Evolutionary conservation across 2,329 filamentous ascomycete genomes (phyloP).

Genomic region (Xylaria sp.): DNA sequence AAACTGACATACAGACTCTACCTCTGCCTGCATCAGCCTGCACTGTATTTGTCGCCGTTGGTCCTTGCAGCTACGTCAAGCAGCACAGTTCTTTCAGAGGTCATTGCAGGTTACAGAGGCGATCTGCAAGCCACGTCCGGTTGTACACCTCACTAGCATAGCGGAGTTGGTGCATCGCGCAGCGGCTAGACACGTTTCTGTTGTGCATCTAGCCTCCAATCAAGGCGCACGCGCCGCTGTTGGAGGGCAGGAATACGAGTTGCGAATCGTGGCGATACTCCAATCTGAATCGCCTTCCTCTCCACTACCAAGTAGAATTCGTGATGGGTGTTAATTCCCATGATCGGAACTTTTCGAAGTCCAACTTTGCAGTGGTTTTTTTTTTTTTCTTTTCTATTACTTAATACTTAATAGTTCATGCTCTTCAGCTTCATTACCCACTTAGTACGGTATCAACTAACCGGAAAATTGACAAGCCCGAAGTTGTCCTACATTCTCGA

Average conservation of each 20-base stretch:
- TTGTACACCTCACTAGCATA: conserved; percentile 15
- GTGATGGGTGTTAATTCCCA: background rate
- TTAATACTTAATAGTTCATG: background rate
- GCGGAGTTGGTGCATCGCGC: conserved; percentile 9
- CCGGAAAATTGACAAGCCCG: too few relatives aligned
- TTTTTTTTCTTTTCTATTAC: too few relatives aligned
- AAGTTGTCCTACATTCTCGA: background rate
- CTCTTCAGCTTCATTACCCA: background rate
- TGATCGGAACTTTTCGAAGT: background rate
- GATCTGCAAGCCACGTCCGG: conserved; percentile 4
- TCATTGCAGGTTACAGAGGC: conserved; percentile 3
- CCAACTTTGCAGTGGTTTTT: background rate
- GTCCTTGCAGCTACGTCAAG: background rate
- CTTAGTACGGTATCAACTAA: background rate
- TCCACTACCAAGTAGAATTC: conserved; percentile 11
- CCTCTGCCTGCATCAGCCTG: background rate
- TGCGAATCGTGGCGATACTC: conserved; percentile 6
- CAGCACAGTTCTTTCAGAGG: background rate
- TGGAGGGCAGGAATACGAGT: conserved; percentile 29
- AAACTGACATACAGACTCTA: background rate
- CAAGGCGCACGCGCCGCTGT: background rate
- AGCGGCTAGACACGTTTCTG: conserved; percentile 1
- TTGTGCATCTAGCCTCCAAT: conserved; percentile 5
- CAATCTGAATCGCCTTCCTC: conserved; percentile 9
- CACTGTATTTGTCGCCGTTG: background rate